A percentile compares a stretch with the other conserved stretches of the same genome.
phyloP scores from a whole-genome alignment of 1,284 basidiomycete species.

The Pyrrhoderma lamaoense region DNA sequence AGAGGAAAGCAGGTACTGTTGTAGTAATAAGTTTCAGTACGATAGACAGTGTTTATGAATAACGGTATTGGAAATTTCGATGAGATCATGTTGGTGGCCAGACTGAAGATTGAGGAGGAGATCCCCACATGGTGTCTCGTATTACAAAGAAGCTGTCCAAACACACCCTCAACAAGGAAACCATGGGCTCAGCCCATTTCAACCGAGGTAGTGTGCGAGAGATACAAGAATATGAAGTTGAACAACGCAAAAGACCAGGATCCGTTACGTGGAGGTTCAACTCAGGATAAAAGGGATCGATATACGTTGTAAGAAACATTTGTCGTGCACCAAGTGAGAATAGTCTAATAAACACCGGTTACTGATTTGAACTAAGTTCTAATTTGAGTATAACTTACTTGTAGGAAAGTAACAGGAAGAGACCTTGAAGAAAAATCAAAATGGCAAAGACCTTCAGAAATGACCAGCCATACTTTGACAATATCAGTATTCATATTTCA shows the following conservation, averaged over 20 bases:
- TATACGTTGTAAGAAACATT: constrained; percentile 53
- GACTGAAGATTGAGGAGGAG: neutral
- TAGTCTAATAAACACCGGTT: constrained; percentile 26
- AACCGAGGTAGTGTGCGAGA: neutral
- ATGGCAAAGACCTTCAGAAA: constrained; percentile 2
- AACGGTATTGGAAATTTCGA: neutral
- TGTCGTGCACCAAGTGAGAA: constrained; percentile 34
- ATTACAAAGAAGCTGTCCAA: constrained; percentile 5
- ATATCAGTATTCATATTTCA: neutral
- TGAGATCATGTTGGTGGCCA: constrained; percentile 17
- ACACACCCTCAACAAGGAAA: constrained; percentile 4
- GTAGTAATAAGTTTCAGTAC: neutral
- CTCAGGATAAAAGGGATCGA: constrained; percentile 66
- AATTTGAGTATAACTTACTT: constrained; percentile 4
- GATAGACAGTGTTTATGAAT: neutral
- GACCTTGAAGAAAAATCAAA: constrained; percentile 5
- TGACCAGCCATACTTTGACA: neutral
- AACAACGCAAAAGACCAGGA: constrained; percentile 34
- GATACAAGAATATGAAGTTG: constrained; percentile 23
- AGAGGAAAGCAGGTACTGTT: neutral
- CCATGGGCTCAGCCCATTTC: constrained; percentile 5
- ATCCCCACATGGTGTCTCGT: constrained; percentile 12
- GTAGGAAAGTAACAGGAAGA: constrained; percentile 12
- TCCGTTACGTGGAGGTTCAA: constrained; percentile 47
- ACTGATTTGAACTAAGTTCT: neutral